Percentiles rank a stretch among this genome's conserved stretches.
These are phyloP conservation scores for Pachysandra terminalis DNA, from an alignment of 164 flowering plant species.

Conservation along the genomic window DNA sequence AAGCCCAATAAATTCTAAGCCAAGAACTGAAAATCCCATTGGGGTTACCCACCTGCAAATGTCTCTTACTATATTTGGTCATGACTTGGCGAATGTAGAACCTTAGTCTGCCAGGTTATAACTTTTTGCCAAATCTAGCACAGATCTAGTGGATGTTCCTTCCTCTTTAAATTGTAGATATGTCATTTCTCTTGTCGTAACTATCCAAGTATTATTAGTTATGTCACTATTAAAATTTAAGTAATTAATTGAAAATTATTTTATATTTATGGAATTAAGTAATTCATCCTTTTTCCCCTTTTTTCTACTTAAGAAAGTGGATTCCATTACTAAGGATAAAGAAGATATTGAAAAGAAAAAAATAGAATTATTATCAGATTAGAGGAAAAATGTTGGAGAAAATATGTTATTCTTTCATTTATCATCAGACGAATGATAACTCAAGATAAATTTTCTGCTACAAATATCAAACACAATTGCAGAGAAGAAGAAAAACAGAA, in stretches of 20 bases:
- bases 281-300: neutral
- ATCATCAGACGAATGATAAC: too few relatives aligned
- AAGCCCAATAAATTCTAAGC: slow-evolving; percentile 18
- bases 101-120: slow-evolving; percentile 2
- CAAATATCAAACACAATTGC: too few relatives aligned
- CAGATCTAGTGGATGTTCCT: slow-evolving; percentile 7
- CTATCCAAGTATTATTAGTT: neutral
- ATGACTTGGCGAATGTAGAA: neutral
- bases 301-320: neutral
- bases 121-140: slow-evolving; percentile 4
- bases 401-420: too few relatives aligned
- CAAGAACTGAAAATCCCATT: slow-evolving; percentile 21
- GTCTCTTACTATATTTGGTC: slow-evolving; percentile 1
- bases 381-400: too few relatives aligned
- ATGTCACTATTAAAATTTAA: neutral
- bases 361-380: too few relatives aligned
- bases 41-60: slow-evolving; percentile 9
- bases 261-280: too few relatives aligned
- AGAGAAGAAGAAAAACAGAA: too few relatives aligned
- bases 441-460: too few relatives aligned
- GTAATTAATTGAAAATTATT: too few relatives aligned
- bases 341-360: too few relatives aligned
- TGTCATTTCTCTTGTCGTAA: neutral
- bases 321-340: too few relatives aligned
- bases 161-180: neutral